phyloP scores from a whole-genome alignment of 2,329 filamentous ascomycete species.

The Trichoderma sp. region DNA sequence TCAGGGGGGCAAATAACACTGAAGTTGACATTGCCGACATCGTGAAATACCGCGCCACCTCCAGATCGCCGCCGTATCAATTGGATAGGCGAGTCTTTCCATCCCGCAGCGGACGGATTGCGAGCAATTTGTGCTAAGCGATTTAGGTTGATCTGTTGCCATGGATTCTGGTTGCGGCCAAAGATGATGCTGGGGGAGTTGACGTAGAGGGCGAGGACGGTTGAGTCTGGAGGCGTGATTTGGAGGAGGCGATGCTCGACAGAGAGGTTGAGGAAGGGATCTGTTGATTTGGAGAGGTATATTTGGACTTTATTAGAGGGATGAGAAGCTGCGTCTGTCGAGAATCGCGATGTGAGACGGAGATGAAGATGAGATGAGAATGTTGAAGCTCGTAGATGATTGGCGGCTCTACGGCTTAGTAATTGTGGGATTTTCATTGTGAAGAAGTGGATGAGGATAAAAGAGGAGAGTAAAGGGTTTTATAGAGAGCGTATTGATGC shows the following conservation, averaged over 20 bases:
- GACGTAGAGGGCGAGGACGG: constrained; percentile 80
- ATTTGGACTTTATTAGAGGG: constrained; percentile 58
- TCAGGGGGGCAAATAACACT: constrained; percentile 79
- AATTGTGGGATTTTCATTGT: neutral
- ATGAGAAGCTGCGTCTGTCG: constrained; percentile 39
- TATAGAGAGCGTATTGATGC: neutral
- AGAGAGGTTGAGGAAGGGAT: constrained; percentile 88
- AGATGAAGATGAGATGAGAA: neutral
- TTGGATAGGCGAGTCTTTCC: constrained; percentile 37
- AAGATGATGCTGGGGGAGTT: constrained; percentile 87
- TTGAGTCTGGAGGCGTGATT: constrained; percentile 67
- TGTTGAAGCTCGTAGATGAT: neutral
- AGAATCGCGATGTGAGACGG: constrained; percentile 29
- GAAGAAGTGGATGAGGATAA: neutral
- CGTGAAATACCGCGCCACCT: constrained; percentile 92
- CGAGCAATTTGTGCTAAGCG: constrained; percentile 44
- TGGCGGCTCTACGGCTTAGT: neutral
- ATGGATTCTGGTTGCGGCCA: constrained; percentile 96
- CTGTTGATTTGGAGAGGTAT: constrained; percentile 64
- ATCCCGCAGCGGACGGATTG: constrained; percentile 25
- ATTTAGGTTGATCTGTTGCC: constrained; percentile 80
- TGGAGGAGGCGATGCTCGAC: constrained; percentile 89
- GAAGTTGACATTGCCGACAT: constrained; percentile 91
- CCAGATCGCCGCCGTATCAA: constrained; percentile 84
- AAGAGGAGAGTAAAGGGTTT: too few species aligned